Percentiles rank a stretch among this genome's conserved stretches.
Conservation (phyloP, 2,329 filamentous ascomycete genomes). For the Chaetothyriales sp. region DNA sequence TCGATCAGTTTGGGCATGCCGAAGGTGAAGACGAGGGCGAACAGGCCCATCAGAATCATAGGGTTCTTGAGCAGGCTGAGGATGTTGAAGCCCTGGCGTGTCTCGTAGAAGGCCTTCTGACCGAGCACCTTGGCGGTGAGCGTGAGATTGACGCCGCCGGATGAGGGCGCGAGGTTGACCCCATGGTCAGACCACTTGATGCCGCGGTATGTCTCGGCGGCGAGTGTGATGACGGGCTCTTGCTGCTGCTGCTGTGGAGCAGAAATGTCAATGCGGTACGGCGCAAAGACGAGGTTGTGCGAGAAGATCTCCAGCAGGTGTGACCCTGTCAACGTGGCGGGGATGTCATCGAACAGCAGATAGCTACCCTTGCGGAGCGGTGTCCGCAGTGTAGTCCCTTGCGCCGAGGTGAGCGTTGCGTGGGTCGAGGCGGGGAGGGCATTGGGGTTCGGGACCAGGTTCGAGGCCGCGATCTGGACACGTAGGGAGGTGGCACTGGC, state of each 20-base stretch:
- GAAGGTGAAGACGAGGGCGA: constrained; percentile 69
- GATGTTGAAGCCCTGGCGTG: constrained; percentile 60
- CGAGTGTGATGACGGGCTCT: constrained; percentile 12
- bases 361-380: constrained; percentile 36
- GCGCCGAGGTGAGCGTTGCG: constrained; percentile 32
- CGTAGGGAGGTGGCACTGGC: constrained; percentile 6
- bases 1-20: constrained; percentile 93
- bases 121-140: constrained; percentile 49
- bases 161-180: constrained; percentile 7
- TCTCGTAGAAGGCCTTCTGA: constrained; percentile 59
- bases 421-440: constrained; percentile 32
- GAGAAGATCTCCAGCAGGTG: constrained; percentile 75
- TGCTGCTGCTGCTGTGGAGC: constrained; percentile 18
- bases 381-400: constrained; percentile 29
- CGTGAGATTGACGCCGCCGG: constrained; percentile 25
- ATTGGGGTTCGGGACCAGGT: constrained; percentile 29
- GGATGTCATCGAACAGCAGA: constrained; percentile 60
- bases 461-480: constrained; percentile 28
- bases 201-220: constrained; percentile 14
- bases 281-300: constrained; percentile 58
- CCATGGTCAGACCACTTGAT: constrained; percentile 17
- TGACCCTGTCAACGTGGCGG: constrained; percentile 36
- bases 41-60: constrained; percentile 84
- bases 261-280: constrained; percentile 61
- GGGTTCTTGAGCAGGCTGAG: constrained; percentile 77